Conservation (phyloP, 2,329 filamentous ascomycete species). For the Pestalotiopsis sp. region DNA sequence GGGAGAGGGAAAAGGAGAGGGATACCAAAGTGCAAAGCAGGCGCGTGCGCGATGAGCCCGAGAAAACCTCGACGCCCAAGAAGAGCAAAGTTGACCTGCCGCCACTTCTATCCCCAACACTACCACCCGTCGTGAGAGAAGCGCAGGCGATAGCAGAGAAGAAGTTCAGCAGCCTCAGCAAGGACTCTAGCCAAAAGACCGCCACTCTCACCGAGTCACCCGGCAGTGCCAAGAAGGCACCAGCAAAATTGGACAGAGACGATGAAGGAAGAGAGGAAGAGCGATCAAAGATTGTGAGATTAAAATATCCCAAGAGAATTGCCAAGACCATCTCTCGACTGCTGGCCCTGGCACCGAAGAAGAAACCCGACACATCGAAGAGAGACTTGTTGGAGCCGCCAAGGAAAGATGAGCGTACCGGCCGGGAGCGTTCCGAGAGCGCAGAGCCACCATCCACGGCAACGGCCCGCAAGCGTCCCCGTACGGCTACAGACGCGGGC, state of each 20-base stretch:
- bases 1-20: conserved; percentile 17
- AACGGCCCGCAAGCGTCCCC: conserved; percentile 54
- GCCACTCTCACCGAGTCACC: conserved; percentile 34
- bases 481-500: conserved; percentile 35
- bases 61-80: conserved; percentile 38
- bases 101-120: conserved; percentile 56
- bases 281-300: conserved; percentile 40
- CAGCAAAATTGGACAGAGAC: conserved; percentile 32
- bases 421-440: conserved; percentile 41
- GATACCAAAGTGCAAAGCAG: conserved; percentile 24
- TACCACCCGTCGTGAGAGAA: conserved; percentile 55
- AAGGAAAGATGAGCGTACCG: conserved; percentile 35
- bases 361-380: conserved; percentile 37
- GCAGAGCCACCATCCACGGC: conserved; percentile 42
- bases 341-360: conserved; percentile 45
- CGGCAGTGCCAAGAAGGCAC: conserved; percentile 37
- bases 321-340: conserved; percentile 48
- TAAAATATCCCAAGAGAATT: conserved; percentile 52
- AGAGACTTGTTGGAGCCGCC: conserved; percentile 33
- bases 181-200: conserved; percentile 26
- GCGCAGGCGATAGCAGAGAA: conserved; percentile 31
- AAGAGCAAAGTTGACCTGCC: conserved; percentile 44
- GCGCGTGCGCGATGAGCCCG: conserved; percentile 29
- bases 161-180: conserved; percentile 27
- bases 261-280: conserved; percentile 36